These are phyloP conservation scores for Stromatinia cepivora DNA, from an alignment of 2,329 filamentous ascomycete genomes.

Conservation along the genomic window DNA sequence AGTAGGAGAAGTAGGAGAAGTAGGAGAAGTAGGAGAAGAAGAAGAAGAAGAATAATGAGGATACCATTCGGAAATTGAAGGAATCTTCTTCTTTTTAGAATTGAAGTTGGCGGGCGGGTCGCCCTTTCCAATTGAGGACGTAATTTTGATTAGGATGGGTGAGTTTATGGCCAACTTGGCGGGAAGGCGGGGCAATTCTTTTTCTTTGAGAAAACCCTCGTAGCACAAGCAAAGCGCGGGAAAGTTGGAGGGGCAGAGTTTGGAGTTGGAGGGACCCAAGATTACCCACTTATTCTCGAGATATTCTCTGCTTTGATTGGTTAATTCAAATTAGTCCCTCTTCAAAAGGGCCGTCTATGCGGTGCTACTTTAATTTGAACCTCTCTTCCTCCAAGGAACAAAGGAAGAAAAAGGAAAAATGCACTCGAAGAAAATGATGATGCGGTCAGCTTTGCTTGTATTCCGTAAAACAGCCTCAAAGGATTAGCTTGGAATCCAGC, in stretches of 20 bases:
- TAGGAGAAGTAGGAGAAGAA: neutral
- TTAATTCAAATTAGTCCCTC: neutral
- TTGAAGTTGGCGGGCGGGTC: constrained; percentile 20
- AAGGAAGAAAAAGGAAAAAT: neutral
- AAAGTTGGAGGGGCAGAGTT: constrained; percentile 16
- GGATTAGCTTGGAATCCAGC: neutral
- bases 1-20: neutral
- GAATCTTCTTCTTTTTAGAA: constrained; percentile 6
- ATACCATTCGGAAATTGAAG: neutral
- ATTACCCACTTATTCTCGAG: neutral
- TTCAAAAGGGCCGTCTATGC: constrained; percentile 24
- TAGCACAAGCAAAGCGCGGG: constrained; percentile 7
- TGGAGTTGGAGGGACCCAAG: neutral
- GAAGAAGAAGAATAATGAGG: constrained; percentile 8
- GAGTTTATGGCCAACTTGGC: constrained; percentile 23
- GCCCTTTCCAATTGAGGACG: constrained; percentile 26
- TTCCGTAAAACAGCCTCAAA: neutral
- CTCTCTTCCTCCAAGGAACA: constrained; percentile 14
- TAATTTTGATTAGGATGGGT: constrained; percentile 25
- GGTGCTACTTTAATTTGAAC: constrained; percentile 4
- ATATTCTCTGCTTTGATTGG: neutral
- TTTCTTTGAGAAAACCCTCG: neutral
- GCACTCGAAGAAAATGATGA: neutral
- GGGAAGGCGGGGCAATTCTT: constrained; percentile 17
- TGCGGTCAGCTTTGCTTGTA: neutral